phyloP scores from a whole-genome alignment of 202 grass and related monocot species.

The Panicum virgatum region DNA sequence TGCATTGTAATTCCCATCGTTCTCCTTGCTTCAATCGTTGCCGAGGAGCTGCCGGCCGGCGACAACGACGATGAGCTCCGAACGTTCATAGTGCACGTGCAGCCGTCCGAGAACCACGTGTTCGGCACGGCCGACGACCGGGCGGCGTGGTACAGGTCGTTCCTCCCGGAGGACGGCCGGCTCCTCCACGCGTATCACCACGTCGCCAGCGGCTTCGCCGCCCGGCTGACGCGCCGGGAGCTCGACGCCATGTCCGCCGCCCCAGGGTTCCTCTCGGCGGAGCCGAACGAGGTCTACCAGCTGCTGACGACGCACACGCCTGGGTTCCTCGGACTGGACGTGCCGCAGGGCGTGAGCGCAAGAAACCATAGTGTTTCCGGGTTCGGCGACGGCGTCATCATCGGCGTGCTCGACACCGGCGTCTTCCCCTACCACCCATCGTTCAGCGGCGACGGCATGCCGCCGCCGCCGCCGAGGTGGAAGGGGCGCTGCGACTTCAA shows the following conservation, averaged over 20 bases:
- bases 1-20: background rate
- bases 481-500: slow-evolving; percentile 59
- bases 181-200: slow-evolving; percentile 65
- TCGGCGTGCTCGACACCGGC: no score
- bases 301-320: slow-evolving; percentile 73
- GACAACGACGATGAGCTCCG: slow-evolving; percentile 16
- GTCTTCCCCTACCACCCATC: no score
- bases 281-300: slow-evolving; percentile 37
- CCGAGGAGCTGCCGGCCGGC: background rate
- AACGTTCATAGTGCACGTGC: slow-evolving; percentile 70
- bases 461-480: slow-evolving; percentile 58
- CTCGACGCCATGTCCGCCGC: slow-evolving; percentile 43
- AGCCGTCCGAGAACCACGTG: background rate
- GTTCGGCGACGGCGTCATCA: slow-evolving; percentile 54
- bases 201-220: slow-evolving; percentile 73
- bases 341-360: background rate
- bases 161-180: slow-evolving; percentile 44
- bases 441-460: no score
- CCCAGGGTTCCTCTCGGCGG: slow-evolving; percentile 46
- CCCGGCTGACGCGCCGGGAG: slow-evolving; percentile 50
- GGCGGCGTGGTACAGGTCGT: slow-evolving; percentile 53
- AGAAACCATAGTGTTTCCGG: slow-evolving; percentile 21
- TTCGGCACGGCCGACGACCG: slow-evolving; percentile 31
- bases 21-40: background rate
- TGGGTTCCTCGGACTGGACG: slow-evolving; percentile 52